A percentile compares a stretch with the other conserved stretches of the same genome.
Conservation (phyloP, 495 filamentous ascomycete genomes). For the Evernia prunastri region DNA sequence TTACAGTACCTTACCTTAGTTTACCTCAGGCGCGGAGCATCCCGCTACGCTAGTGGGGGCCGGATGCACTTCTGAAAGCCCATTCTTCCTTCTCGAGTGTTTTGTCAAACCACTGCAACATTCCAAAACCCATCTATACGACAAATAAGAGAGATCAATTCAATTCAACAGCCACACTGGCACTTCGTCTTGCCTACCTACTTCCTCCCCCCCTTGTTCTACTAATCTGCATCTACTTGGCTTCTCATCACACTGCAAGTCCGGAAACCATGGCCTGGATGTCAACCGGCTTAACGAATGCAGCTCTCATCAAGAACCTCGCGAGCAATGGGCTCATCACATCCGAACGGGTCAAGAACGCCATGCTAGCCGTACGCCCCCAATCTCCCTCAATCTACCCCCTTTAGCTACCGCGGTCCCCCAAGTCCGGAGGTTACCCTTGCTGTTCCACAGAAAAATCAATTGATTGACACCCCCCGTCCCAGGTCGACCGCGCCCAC, state of each 20-base stretch:
- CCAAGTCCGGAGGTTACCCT: neutral
- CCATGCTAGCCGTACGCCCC: constrained; percentile 65
- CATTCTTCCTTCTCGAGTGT: neutral
- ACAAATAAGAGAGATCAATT: neutral
- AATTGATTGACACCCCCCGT: neutral
- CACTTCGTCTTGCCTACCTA: neutral
- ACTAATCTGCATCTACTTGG: constrained; percentile 10
- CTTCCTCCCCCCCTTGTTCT: constrained; percentile 2
- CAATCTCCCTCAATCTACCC: neutral
- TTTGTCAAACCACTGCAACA: neutral
- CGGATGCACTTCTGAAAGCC: neutral
- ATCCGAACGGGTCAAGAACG: constrained; percentile 59
- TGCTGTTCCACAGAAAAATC: constrained; percentile 2
- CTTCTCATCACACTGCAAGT: neutral
- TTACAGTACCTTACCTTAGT: too few species aligned
- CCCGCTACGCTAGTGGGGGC: neutral
- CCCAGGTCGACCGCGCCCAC: constrained; percentile 81
- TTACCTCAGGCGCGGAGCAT: neutral
- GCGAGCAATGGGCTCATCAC: constrained; percentile 65
- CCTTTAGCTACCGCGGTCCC: constrained; percentile 8
- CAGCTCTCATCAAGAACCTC: constrained; percentile 73
- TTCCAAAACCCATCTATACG: neutral
- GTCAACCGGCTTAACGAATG: constrained; percentile 71
- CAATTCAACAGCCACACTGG: neutral
- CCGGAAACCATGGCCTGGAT: constrained; percentile 78